A percentile compares a stretch with the other conserved stretches of the same genome.
phyloP scores from a whole-genome alignment of 495 filamentous ascomycete species.

The Penicillium pancosmium region DNA sequence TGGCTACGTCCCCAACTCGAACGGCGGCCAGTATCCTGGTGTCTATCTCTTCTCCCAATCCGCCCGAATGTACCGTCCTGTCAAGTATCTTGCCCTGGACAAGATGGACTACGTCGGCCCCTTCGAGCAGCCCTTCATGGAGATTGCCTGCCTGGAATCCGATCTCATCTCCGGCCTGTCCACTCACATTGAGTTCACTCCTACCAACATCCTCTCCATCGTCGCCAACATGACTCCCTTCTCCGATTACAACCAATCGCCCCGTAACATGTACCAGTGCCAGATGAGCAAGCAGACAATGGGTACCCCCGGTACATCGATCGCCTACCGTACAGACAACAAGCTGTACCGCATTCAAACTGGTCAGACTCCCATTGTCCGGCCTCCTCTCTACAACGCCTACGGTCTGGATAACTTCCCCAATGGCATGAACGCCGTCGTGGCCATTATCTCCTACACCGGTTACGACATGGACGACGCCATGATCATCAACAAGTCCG shows the following conservation, averaged over 20 bases:
- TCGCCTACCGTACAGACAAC: conserved; percentile 91
- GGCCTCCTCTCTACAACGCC: conserved; percentile 88
- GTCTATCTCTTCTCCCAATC: conserved; percentile 88
- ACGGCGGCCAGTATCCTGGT: conserved; percentile 90
- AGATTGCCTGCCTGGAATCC: conserved; percentile 82
- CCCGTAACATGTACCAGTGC: conserved; percentile 99
- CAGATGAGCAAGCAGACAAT: conserved; percentile 99
- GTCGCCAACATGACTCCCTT: conserved; percentile 98
- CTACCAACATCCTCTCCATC: conserved; percentile 96
- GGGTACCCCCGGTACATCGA: conserved; percentile 90
- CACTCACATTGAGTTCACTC: conserved; percentile 92
- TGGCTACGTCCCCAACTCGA: conserved; percentile 83
- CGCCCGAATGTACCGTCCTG: conserved; percentile 85
- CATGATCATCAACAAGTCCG: conserved; percentile 99
- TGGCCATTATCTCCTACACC: conserved; percentile 98
- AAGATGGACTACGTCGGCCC: conserved; percentile 87
- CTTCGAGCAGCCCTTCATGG: conserved; percentile 98
- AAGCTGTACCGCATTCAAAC: conserved; percentile 94
- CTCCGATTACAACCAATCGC: conserved; percentile 98
- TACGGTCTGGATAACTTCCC: conserved; percentile 99
- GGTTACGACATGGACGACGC: conserved; percentile 99
- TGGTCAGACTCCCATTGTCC: conserved; percentile 92
- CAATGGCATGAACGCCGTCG: conserved; percentile 94
- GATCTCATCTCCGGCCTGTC: conserved; percentile 86
- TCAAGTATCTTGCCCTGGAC: conserved; percentile 85